Conservation (phyloP, 2,329 filamentous ascomycete species). For the Penicillium frequentans region DNA sequence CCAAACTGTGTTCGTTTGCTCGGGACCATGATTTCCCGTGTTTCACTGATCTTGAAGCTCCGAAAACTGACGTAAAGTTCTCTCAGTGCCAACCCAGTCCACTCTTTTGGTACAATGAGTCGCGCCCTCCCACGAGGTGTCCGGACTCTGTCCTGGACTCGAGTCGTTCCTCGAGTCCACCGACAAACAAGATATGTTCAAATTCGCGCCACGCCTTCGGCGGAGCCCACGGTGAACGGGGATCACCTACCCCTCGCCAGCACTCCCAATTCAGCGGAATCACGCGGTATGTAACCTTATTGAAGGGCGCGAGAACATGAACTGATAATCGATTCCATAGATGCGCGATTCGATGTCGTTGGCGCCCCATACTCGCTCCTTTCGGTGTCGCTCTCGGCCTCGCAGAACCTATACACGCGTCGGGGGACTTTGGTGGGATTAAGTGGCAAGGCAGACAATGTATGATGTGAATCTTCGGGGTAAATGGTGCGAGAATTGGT, state of each 20-base stretch:
- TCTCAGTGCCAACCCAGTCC: conserved; percentile 5
- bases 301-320: neutral
- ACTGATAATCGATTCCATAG: conserved; percentile 55
- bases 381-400: conserved; percentile 88
- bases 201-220: conserved; percentile 45
- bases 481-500: neutral
- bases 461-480: conserved; percentile 42
- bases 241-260: conserved; percentile 37
- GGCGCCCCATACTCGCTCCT: conserved; percentile 91
- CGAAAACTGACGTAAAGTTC: conserved; percentile 25
- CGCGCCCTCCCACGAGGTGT: conserved; percentile 37
- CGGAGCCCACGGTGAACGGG: conserved; percentile 38
- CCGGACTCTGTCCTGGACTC: conserved; percentile 34
- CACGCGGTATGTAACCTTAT: conserved; percentile 37
- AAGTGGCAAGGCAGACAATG: conserved; percentile 87
- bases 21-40: conserved; percentile 26
- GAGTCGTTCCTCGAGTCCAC: conserved; percentile 29
- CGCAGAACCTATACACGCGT: conserved; percentile 88
- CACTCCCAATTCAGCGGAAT: conserved; percentile 41
- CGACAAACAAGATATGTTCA: conserved; percentile 41
- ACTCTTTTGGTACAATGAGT: conserved; percentile 33
- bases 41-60: conserved; percentile 13
- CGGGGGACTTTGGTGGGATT: conserved; percentile 88
- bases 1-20: neutral
- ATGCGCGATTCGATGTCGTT: conserved; percentile 92